Conservation (phyloP, 1,139 yeast genomes). For the Arxiozyma bovina region DNA sequence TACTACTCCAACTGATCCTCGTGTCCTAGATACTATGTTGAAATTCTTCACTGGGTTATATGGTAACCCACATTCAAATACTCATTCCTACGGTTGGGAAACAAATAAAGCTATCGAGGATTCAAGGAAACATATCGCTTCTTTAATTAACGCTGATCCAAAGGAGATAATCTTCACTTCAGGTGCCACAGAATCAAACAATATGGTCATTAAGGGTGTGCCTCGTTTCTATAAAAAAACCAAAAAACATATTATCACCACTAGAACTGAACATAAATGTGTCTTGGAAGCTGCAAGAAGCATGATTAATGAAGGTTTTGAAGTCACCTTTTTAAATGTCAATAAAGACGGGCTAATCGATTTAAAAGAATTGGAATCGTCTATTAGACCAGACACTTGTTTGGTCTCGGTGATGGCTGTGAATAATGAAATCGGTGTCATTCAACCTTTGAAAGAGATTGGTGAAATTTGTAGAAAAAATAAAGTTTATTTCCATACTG, state of each 20-base stretch:
- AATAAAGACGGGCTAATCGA: constrained; percentile 68
- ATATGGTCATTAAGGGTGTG: constrained; percentile 90
- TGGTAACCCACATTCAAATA: constrained; percentile 96
- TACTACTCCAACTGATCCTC: constrained; percentile 95
- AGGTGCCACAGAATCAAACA: constrained; percentile 96
- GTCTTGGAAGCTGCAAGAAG: constrained; percentile 92
- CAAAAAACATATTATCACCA: constrained; percentile 87
- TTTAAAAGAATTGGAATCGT: constrained; percentile 66
- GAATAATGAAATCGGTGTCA: constrained; percentile 95
- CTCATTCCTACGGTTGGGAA: constrained; percentile 99
- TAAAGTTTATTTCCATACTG: constrained; percentile 96
- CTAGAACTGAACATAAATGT: constrained; percentile 97
- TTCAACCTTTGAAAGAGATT: constrained; percentile 91
- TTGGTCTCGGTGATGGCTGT: constrained; percentile 96
- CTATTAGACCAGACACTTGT: constrained; percentile 86
- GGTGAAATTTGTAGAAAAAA: constrained; percentile 78
- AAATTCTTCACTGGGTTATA: constrained; percentile 86
- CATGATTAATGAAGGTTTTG: constrained; percentile 93
- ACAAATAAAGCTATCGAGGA: constrained; percentile 85
- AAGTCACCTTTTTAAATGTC: constrained; percentile 87
- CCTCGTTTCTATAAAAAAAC: constrained; percentile 85
- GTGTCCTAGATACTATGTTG: constrained; percentile 91
- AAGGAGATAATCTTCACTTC: constrained; percentile 94
- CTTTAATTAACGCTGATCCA: constrained; percentile 83
- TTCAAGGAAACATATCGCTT: constrained; percentile 77